Percentiles rank a stretch among this genome's conserved stretches.
Evolutionary conservation across 78 protist species (phyloP).

Genomic region (Emiliania huxleyi): DNA sequence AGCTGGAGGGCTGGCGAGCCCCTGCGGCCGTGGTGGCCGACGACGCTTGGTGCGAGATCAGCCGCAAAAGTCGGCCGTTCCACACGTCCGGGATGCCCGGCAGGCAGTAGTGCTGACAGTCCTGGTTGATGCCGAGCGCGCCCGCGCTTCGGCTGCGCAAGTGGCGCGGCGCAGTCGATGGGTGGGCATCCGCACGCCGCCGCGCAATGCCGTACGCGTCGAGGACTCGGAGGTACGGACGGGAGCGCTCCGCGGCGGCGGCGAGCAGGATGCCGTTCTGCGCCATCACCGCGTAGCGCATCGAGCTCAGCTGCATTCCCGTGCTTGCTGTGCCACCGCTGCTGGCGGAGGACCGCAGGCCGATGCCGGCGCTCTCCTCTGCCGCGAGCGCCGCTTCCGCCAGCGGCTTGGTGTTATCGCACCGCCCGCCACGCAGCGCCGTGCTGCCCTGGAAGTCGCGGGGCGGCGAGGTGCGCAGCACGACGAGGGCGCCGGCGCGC

Average conservation of each 20-base stretch:
- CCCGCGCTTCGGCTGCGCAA: neutral
- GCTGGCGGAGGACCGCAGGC: too few species aligned
- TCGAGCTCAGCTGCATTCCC: neutral
- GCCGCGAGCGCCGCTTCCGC: neutral
- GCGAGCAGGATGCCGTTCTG: neutral
- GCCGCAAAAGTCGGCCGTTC: too few species aligned
- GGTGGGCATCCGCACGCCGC: neutral
- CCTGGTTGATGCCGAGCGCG: neutral
- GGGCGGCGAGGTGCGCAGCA: neutral
- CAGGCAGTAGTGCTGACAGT: conserved; percentile 21
- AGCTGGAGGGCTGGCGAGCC: too few species aligned
- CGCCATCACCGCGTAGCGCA: neutral
- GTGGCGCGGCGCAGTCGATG: neutral
- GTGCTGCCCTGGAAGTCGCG: conserved; percentile 2
- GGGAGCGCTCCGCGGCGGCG: neutral
- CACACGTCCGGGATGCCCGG: neutral
- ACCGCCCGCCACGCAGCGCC: neutral
- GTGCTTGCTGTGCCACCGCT: too few species aligned
- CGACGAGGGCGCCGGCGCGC: neutral
- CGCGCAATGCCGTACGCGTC: conserved; percentile 1
- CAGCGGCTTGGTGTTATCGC: neutral
- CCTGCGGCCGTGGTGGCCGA: too few species aligned
- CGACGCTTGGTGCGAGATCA: too few species aligned
- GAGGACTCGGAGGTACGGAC: neutral
- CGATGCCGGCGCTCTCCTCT: neutral